Conservation (phyloP, 2,329 filamentous ascomycete species). For the Cladophialophora bantiana region DNA sequence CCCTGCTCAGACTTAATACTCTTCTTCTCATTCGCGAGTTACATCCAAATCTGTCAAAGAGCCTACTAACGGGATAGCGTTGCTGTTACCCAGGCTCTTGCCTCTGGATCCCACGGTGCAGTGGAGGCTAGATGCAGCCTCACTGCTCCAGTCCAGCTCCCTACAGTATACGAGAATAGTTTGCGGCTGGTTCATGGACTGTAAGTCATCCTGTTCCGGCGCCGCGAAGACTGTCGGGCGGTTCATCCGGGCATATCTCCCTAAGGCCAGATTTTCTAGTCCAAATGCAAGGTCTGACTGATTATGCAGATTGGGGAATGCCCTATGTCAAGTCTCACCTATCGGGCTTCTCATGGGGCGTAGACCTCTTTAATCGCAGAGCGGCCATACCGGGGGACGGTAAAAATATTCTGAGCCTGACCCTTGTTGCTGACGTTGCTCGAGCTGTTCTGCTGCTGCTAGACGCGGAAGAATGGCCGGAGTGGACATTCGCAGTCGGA, state of each 20-base stretch:
- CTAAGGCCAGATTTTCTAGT: background rate
- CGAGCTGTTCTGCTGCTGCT: constrained; percentile 38
- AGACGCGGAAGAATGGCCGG: constrained; percentile 35
- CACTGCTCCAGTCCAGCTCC: constrained; percentile 5
- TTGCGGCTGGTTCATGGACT: constrained; percentile 37
- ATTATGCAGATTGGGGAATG: constrained; percentile 30
- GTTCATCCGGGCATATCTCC: background rate
- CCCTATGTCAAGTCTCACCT: constrained; percentile 38
- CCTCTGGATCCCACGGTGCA: constrained; percentile 11
- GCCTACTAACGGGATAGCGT: background rate
- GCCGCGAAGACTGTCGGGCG: background rate
- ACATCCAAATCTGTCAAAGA: background rate
- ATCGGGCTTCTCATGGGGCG: constrained; percentile 26
- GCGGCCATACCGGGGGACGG: constrained; percentile 42
- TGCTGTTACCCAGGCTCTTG: background rate
- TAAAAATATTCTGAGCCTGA: constrained; percentile 35
- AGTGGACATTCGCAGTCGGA: constrained; percentile 37
- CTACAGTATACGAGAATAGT: constrained; percentile 39
- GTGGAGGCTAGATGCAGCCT: constrained; percentile 13
- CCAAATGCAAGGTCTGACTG: background rate
- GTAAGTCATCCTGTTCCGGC: background rate
- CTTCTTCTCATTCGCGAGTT: background rate
- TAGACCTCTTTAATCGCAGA: constrained; percentile 37
- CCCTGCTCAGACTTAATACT: background rate
- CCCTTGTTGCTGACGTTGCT: constrained; percentile 41